Base-by-base conservation (phyloP, 129 eudicot species). In the Artemisia tridentata region DNA sequence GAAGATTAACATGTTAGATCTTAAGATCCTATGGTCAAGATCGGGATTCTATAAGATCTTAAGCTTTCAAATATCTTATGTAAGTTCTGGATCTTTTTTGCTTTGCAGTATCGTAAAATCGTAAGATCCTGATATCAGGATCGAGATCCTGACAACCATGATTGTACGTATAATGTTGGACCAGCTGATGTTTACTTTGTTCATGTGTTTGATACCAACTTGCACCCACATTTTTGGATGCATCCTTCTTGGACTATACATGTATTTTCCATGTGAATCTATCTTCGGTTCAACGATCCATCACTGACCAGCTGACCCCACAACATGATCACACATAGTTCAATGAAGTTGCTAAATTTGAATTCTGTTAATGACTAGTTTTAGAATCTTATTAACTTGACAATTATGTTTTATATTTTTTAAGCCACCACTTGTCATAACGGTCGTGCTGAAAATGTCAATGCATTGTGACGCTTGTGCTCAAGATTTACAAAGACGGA, bases 401-500 rank as follows among this genome's bases (percentile, higher is more conserved):
- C 41, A 21, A 57, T 45, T 55, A 34, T 51, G 34, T 69, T 63
- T 67, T 31, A 70, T 59, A 29, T 54, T 62, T 51, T 72, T 43
- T 68, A 82, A 87, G 97, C 82, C 88, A 31, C 97, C 97, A 46
- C 76, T 83, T 1, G 86, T 84, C 11, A 60, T 86, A 73, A 84
- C 89, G 16, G 86, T 91, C 27, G 92, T 80, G 75, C 61, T 91
- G 68, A 80, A 79, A 77, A 82, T 91, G 65, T 81, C 80, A n/a
- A 91, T 91, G 97, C 97, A 91, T 74, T 91, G 97, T 75, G 96
- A 91, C 0, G 97, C 97, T 10, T 91, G 97, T 75, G 92, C 97
- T 10, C 97, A 84, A 71, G 86, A 11, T 51, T 61, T 91, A 69
- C 84, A 80, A 72, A 88, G 67, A 78, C 77, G 88, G 72, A 86